Conservation (phyloP, 2,329 filamentous ascomycete species). For the Penicillium brevicompactum region DNA sequence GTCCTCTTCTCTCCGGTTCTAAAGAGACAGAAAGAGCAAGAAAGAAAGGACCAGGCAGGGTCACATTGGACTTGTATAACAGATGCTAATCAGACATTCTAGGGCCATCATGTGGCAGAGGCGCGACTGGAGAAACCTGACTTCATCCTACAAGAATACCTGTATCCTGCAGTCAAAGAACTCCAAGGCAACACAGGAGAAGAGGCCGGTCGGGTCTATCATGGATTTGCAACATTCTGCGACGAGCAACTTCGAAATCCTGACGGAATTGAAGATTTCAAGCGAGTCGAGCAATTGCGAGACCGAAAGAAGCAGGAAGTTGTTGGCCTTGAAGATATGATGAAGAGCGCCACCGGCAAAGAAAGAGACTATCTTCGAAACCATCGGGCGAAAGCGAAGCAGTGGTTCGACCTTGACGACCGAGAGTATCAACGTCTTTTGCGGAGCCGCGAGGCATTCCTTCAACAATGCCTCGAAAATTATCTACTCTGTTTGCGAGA, state of each 20-base stretch:
- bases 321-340: conserved; percentile 66
- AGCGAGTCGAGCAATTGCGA: conserved; percentile 75
- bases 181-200: conserved; percentile 69
- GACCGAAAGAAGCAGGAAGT: conserved; percentile 82
- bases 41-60: no score
- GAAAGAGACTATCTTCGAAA: conserved; percentile 61
- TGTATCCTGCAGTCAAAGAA: conserved; percentile 80
- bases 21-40: no score
- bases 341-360: conserved; percentile 51
- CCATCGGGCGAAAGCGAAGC: conserved; percentile 71
- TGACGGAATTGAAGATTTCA: conserved; percentile 81
- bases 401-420: conserved; percentile 88
- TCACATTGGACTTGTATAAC: no score
- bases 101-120: conserved; percentile 84
- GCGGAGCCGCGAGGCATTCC: conserved; percentile 75
- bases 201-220: conserved; percentile 85
- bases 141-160: conserved; percentile 81
- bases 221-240: conserved; percentile 94
- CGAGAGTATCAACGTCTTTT: conserved; percentile 80
- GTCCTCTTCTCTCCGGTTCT: not conserved
- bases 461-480: conserved; percentile 88
- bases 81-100: not conserved
- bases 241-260: conserved; percentile 89
- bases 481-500: conserved; percentile 83
- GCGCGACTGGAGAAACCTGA: conserved; percentile 90